A percentile compares a stretch with the other conserved stretches of the same genome.
Conservation (phyloP, 495 filamentous ascomycete genomes). For the Tuber brumale region DNA sequence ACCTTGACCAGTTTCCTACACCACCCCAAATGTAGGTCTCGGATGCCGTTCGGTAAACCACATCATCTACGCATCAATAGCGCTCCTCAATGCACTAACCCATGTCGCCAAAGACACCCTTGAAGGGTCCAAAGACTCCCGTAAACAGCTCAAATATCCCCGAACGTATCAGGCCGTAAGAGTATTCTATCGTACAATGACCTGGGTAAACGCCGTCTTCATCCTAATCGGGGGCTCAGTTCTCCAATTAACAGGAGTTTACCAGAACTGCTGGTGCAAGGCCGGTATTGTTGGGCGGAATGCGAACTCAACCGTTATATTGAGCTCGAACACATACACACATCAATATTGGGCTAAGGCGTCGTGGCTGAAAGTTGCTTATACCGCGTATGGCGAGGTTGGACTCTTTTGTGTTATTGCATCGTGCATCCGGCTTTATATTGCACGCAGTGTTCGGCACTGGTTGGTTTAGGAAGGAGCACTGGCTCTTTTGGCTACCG, state of each 20-base stretch:
- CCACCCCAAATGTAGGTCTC: constrained; percentile 37
- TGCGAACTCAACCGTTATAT: constrained; percentile 18
- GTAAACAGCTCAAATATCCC: background rate
- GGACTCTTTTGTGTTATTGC: constrained; percentile 26
- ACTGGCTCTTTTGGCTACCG: background rate
- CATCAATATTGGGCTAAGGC: constrained; percentile 34
- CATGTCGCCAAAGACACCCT: constrained; percentile 25
- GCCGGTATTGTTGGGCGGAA: constrained; percentile 22
- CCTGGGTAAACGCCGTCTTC: constrained; percentile 28
- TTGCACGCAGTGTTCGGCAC: constrained; percentile 18
- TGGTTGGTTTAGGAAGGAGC: constrained; percentile 9
- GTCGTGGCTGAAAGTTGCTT: constrained; percentile 34
- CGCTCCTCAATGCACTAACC: constrained; percentile 30
- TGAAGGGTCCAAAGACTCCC: constrained; percentile 1
- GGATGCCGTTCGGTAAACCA: constrained; percentile 40
- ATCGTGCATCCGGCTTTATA: constrained; percentile 27
- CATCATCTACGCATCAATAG: constrained; percentile 32
- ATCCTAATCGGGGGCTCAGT: constrained; percentile 35
- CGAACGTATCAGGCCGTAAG: background rate
- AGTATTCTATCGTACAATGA: constrained; percentile 15
- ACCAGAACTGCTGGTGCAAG: constrained; percentile 33
- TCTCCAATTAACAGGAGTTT: constrained; percentile 34
- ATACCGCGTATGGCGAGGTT: constrained; percentile 31
- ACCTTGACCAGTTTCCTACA: constrained; percentile 26
- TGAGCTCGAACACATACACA: constrained; percentile 29